A percentile compares a stretch with the other conserved stretches of the same genome.
phyloP scores from a whole-genome alignment of 1,284 basidiomycete genomes.

The Laetiporus sulphureus region DNA sequence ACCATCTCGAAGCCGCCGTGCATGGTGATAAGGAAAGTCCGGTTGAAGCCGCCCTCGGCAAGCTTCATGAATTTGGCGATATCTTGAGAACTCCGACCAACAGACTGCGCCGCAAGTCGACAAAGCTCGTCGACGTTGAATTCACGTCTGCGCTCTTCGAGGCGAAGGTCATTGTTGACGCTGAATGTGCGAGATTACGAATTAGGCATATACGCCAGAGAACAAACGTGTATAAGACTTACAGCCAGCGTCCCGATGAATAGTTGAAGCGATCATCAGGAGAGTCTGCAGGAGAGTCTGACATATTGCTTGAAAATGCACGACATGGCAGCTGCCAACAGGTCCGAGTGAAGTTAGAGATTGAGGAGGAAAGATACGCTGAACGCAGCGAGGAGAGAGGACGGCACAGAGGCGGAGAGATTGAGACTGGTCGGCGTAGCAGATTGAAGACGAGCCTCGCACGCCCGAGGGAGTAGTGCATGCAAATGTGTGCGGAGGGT shows the following conservation, averaged over 20 bases:
- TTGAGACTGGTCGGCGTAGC: no score
- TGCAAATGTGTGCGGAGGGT: no score
- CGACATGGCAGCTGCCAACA: no score
- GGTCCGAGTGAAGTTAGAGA: no score
- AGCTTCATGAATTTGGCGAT: constrained; percentile 32
- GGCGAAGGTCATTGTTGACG: constrained; percentile 37
- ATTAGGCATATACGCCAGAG: constrained; percentile 22
- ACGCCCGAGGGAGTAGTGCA: no score
- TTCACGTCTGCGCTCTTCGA: constrained; percentile 32
- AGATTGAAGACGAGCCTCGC: no score
- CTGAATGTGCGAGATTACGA: constrained; percentile 24
- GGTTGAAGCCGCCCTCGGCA: constrained; percentile 38
- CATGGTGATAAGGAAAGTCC: constrained; percentile 40
- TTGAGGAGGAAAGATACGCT: no score
- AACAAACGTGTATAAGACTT: constrained; percentile 30
- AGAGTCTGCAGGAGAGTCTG: no score
- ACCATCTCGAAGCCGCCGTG: constrained; percentile 36
- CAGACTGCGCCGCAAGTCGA: constrained; percentile 39
- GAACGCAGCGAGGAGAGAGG: no score
- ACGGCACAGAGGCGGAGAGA: no score
- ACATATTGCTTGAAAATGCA: no score
- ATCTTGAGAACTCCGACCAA: constrained; percentile 27
- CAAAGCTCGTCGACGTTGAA: constrained; percentile 35
- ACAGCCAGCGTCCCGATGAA: constrained; percentile 37
- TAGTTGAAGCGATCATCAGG: constrained; percentile 39